Conservation (phyloP, 208 protist species). For the Trichomonas tenax region DNA sequence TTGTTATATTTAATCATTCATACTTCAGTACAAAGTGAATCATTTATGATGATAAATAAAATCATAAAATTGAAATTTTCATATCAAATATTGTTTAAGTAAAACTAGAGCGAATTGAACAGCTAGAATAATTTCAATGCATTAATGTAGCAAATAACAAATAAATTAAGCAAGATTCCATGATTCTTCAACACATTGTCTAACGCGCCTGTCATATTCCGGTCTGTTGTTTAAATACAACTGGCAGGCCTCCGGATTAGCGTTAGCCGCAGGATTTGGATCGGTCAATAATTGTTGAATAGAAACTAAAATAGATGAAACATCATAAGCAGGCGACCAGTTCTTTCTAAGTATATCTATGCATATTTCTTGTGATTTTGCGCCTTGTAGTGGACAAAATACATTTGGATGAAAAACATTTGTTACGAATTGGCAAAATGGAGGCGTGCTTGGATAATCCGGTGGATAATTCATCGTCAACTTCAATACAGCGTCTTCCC, state of each 20-base stretch:
- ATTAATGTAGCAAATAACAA: too few species aligned
- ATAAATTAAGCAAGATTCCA: too few species aligned
- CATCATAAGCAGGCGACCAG: slow-evolving; percentile 90
- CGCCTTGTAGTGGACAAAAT: slow-evolving; percentile 78
- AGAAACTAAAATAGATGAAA: slow-evolving; percentile 89
- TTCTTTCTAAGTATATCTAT: slow-evolving; percentile 95
- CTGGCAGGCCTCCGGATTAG: slow-evolving; percentile 86
- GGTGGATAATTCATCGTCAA: slow-evolving; percentile 65
- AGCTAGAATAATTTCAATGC: too few species aligned
- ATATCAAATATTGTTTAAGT: too few species aligned
- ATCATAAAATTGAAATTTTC: too few species aligned
- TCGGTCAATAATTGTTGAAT: slow-evolving; percentile 97
- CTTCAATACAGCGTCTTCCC: slow-evolving; percentile 59
- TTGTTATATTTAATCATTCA: too few species aligned
- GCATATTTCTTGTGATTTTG: slow-evolving; percentile 87
- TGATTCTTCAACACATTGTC: slow-evolving; percentile 59
- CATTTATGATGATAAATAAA: too few species aligned
- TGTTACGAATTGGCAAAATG: slow-evolving; percentile 86
- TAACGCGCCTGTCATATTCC: slow-evolving; percentile 74
- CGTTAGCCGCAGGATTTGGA: slow-evolving; percentile 94
- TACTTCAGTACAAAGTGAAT: too few species aligned
- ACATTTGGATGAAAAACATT: slow-evolving; percentile 76
- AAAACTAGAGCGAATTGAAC: too few species aligned
- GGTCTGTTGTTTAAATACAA: slow-evolving; percentile 67
- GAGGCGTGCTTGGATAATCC: slow-evolving; percentile 83